Evolutionary conservation across 768 basidiomycete species (phyloP).

Genomic region (Cytidiella melzeri): DNA sequence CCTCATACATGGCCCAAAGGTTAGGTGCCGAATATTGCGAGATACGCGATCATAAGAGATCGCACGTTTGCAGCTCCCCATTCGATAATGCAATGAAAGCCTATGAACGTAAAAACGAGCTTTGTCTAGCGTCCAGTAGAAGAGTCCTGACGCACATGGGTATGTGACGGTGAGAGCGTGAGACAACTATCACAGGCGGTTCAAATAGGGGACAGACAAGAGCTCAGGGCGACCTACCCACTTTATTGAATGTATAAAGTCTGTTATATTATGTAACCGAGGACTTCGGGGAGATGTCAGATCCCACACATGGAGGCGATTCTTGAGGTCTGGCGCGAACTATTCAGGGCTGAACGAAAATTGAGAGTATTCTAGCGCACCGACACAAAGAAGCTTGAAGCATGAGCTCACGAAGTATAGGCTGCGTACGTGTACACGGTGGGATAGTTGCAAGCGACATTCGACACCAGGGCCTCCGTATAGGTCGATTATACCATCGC

Average conservation of each 20-base stretch:
- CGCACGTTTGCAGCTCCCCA: conserved; percentile 68
- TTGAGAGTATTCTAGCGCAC: too few species aligned
- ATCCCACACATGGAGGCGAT: conserved; percentile 57
- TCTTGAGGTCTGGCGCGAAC: conserved; percentile 36
- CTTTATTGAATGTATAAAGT: conserved; percentile 41
- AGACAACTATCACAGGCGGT: conserved; percentile 36
- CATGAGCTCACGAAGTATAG: conserved; percentile 53
- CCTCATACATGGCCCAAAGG: conserved; percentile 68
- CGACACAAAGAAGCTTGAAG: conserved; percentile 47
- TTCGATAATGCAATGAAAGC: conserved; percentile 44
- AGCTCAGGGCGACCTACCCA: conserved; percentile 10
- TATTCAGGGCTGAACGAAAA: too few species aligned
- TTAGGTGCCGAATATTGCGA: conserved; percentile 69
- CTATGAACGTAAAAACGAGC: too few species aligned
- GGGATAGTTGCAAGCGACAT: conserved; percentile 38
- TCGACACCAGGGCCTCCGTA: conserved; percentile 67
- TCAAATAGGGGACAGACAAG: conserved; percentile 5
- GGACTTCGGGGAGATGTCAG: conserved; percentile 46
- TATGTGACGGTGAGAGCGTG: conserved; percentile 60
- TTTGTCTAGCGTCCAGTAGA: too few species aligned
- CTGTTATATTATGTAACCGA: conserved; percentile 41
- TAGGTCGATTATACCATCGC: conserved; percentile 54
- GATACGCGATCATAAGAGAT: conserved; percentile 60
- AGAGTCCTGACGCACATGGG: conserved; percentile 65
- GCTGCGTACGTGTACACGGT: conserved; percentile 37